These are phyloP conservation scores for Pichia inconspicua DNA, from an alignment of 1,139 yeast species.

Conservation along the genomic window DNA sequence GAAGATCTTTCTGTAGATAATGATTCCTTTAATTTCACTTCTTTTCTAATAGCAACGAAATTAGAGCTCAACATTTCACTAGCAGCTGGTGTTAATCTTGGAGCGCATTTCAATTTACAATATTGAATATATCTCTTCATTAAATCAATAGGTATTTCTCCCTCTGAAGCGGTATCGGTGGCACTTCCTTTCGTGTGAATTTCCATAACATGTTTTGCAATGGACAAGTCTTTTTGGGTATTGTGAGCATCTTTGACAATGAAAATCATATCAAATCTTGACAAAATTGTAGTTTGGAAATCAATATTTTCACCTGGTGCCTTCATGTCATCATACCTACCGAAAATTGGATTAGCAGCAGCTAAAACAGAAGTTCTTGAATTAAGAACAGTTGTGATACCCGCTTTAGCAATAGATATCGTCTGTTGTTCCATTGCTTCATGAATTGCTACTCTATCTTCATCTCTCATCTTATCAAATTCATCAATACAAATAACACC, in stretches of 20 bases:
- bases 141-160: conserved; percentile 82
- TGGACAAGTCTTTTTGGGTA: conserved; percentile 74
- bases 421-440: conserved; percentile 99
- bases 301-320: conserved; percentile 98
- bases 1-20: conserved; percentile 85
- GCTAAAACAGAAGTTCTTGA: conserved; percentile 95
- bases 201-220: conserved; percentile 92
- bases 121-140: conserved; percentile 92
- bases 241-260: conserved; percentile 94
- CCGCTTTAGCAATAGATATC: conserved; percentile 98
- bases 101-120: conserved; percentile 87
- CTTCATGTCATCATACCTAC: conserved; percentile 91
- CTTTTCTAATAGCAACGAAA: conserved; percentile 83
- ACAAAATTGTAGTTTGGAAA: conserved; percentile 91
- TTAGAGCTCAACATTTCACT: conserved; percentile 89
- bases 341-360: conserved; percentile 96
- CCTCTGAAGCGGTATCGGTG: conserved; percentile 52
- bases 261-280: conserved; percentile 97
- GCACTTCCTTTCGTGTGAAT: conserved; percentile 76
- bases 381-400: conserved; percentile 91
- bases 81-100: conserved; percentile 82
- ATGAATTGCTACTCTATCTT: conserved; percentile 96
- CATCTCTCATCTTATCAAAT: conserved; percentile 98
- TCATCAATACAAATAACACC: conserved; percentile 99
- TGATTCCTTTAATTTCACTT: conserved; percentile 72